Evolutionary conservation across 768 basidiomycete genomes (phyloP), one percentile per base, ranked within the genome.

Genomic region (Tylopilus sp.): DNA sequence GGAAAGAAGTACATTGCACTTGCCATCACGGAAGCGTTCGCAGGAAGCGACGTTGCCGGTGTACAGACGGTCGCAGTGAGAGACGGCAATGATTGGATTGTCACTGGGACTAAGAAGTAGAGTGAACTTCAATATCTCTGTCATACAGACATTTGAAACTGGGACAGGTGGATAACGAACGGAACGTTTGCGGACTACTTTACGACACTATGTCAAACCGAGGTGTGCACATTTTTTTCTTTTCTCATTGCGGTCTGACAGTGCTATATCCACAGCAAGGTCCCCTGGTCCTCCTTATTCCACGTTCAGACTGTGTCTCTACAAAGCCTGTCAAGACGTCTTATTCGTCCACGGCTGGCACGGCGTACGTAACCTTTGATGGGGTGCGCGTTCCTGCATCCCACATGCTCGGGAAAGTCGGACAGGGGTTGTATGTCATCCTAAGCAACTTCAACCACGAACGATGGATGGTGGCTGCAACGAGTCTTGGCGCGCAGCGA

Each of bases 11-110:
- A 83, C 61, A 86, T 97, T 57, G 87, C 86, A 9, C 76, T 98
- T 30, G 96, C 96, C 10, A 92, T 98, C 63, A 87, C 85, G 42
- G 96, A 98, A 72, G 92, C 95, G 0, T 96, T 95, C 59, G 95
- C 93, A 3, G 90, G 90, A 17, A 89, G 87, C 60, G 90, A 93
- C 59, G 91, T 93, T 3, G 71, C 82, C 45, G 92, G 94, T 3
- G 62, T 95, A 31, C 92, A 83, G 76, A 98, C 87, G 52, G 87
- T 85, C 1, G 95, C 95, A 1, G 81, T 82, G 51, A 83, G 83
- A 52, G 92, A 96, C 62, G 95, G 92, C 1, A 84, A 89, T 59
- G 74, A 85, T 37, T 96, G 89, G 87, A 78, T 93, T 13, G 85
- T 98, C 56, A 91, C 86, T 37, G 96, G 96, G 17, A 94, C 92